Conservation (phyloP, 129 eudicot species). For the Daucus carota region DNA sequence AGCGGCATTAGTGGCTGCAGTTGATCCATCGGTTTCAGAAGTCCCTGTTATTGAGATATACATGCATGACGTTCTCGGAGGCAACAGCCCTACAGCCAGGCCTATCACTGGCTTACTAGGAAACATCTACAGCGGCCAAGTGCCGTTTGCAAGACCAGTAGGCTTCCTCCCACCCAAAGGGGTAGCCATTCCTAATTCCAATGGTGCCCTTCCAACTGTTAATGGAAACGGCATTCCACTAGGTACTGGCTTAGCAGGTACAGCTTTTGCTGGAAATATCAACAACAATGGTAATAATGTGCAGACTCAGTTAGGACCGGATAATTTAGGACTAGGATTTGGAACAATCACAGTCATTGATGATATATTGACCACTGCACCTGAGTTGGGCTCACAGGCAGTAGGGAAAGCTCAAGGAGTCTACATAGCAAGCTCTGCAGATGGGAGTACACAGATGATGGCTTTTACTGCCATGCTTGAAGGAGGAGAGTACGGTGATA, state of each 20-base stretch:
- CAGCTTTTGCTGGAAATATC: slow-evolving; percentile 46
- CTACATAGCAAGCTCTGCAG: slow-evolving; percentile 82
- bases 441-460: slow-evolving; percentile 86
- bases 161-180: slow-evolving; percentile 65
- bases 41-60: slow-evolving; percentile 54
- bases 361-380: slow-evolving; percentile 60
- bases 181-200: slow-evolving; percentile 72
- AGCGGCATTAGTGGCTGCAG: slow-evolving; percentile 17
- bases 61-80: slow-evolving; percentile 92
- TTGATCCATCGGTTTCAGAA: slow-evolving; percentile 27
- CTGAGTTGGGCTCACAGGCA: slow-evolving; percentile 56
- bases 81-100: slow-evolving; percentile 79
- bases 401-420: slow-evolving; percentile 89
- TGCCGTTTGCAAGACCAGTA: slow-evolving; percentile 84
- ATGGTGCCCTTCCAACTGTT: slow-evolving; percentile 71
- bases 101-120: slow-evolving; percentile 80
- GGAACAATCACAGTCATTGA: slow-evolving; percentile 96
- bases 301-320: slow-evolving; percentile 63
- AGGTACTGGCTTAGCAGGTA: slow-evolving; percentile 76
- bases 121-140: slow-evolving; percentile 84
- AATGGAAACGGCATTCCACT: slow-evolving; percentile 66
- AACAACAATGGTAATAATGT: slow-evolving; percentile 23
- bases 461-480: slow-evolving; percentile 87
- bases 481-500: slow-evolving; percentile 87
- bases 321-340: slow-evolving; percentile 81